Evolutionary conservation across 2,329 filamentous ascomycete genomes (phyloP).

Genomic region (Neopestalotiopsis sp.): DNA sequence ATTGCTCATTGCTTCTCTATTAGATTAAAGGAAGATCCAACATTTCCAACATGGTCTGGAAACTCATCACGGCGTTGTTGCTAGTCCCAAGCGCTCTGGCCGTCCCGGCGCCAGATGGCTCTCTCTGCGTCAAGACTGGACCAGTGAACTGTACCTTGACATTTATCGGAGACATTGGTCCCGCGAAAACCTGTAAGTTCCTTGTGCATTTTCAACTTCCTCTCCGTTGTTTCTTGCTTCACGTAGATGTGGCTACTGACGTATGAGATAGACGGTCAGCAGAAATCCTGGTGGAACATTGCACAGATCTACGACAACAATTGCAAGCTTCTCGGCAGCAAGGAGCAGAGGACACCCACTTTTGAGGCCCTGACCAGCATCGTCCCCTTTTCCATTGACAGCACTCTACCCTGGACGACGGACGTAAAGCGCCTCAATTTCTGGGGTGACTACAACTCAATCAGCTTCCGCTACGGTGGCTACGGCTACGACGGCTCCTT

Average conservation of each 20-base stretch:
- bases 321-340: background rate
- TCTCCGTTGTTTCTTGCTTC: background rate
- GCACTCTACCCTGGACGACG: conserved; percentile 9
- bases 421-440: background rate
- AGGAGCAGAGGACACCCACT: too few relatives aligned
- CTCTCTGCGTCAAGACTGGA: background rate
- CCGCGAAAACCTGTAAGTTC: background rate
- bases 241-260: background rate
- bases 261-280: background rate
- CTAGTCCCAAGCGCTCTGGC: background rate
- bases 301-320: conserved; percentile 2
- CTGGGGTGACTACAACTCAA: background rate
- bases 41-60: background rate
- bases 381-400: conserved; percentile 4
- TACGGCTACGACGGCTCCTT: conserved; percentile 5
- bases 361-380: background rate
- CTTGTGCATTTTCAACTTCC: too few relatives aligned
- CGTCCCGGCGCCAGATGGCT: background rate
- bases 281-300: background rate
- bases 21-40: background rate
- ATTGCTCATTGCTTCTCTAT: background rate
- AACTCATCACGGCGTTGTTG: background rate
- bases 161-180: background rate
- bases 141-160: background rate
- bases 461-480: background rate